Evolutionary conservation across 306 rosid genomes (phyloP), one percentile per base, ranked within the genome.

Genomic region (Hippophae gyantsensis): DNA sequence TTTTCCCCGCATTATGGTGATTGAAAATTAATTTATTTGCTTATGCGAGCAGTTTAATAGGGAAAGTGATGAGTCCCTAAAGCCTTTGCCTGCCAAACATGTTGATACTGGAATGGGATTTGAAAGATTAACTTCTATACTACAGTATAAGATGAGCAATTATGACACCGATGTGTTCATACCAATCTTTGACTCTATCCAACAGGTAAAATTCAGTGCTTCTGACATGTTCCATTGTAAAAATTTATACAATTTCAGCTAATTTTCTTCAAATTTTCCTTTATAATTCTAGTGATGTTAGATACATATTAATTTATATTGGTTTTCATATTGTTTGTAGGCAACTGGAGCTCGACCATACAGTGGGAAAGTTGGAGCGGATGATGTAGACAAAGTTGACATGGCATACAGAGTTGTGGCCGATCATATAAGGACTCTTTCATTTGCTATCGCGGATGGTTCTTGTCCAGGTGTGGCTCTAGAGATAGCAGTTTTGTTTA

Each of bases 61-160:
- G 77, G 99, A 92, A 72, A 87, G 76, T 66, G 94, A 92, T 75
- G 86, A 85, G 57, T 78, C 95, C 69, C 82, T 92, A 63, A 92
- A 88, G 68, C 50, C 90, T 13, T 76, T 92, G 41, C 99, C 99
- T 26, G 92, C 99, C 54, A 92, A 82, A 86, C 99, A 92, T 77
- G 99, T 92, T 75, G 99, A 92, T 63, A 92, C 90, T 9, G 99
- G 99, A 65, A 0, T 92, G 99, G 99, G 99, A 13, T 92, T 88
- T 42, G 99, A 92, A 76, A 81, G 99, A 64, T 68, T 92, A 77
- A 88, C 97, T 54, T 92, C 99, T 54, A 50, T 88, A 56, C 90
- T 92, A 47, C 99, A 92, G 64, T 70, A 82, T 68, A 88, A 86
- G 76, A 75, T 86, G 97, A 92, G 97, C 84, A 92, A 92, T 74